phyloP scores from a whole-genome alignment of 495 filamentous ascomycete species.

The Xylaria curta region DNA sequence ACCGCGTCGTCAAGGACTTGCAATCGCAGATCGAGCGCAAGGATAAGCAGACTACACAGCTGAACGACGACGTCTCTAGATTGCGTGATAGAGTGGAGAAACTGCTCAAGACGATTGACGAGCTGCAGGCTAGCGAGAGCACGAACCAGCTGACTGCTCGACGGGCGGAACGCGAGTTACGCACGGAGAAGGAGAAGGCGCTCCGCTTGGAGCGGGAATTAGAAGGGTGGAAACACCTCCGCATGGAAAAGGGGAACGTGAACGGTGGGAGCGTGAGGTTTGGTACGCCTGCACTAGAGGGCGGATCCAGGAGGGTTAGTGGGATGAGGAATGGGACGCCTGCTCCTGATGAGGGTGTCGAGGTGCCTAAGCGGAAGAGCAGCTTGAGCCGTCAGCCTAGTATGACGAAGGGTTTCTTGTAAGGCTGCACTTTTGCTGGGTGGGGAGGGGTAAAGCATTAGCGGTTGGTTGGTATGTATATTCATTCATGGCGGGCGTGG shows the following conservation, averaged over 20 bases:
- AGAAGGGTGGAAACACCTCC: slow-evolving; percentile 80
- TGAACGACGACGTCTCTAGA: slow-evolving; percentile 81
- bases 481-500: slow-evolving; percentile 4
- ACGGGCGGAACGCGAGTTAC: slow-evolving; percentile 85
- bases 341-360: slow-evolving; percentile 46
- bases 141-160: slow-evolving; percentile 78
- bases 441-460: slow-evolving; percentile 2
- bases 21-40: slow-evolving; percentile 90
- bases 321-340: slow-evolving; percentile 40
- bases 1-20: slow-evolving; percentile 92
- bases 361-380: slow-evolving; percentile 61
- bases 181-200: slow-evolving; percentile 86
- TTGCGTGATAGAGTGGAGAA: slow-evolving; percentile 89
- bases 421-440: not conserved
- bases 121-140: slow-evolving; percentile 85
- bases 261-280: slow-evolving; percentile 43
- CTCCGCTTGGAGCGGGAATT: slow-evolving; percentile 86
- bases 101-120: slow-evolving; percentile 87
- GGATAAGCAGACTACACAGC: slow-evolving; percentile 80
- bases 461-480: slow-evolving; percentile 20
- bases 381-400: slow-evolving; percentile 59
- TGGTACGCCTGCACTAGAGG: slow-evolving; percentile 38
- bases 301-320: slow-evolving; percentile 38
- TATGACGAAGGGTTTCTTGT: slow-evolving; percentile 64
- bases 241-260: slow-evolving; percentile 63